Base-by-base conservation (phyloP, 345 rosid genomes). In the Hibiscus mutabilis region DNA sequence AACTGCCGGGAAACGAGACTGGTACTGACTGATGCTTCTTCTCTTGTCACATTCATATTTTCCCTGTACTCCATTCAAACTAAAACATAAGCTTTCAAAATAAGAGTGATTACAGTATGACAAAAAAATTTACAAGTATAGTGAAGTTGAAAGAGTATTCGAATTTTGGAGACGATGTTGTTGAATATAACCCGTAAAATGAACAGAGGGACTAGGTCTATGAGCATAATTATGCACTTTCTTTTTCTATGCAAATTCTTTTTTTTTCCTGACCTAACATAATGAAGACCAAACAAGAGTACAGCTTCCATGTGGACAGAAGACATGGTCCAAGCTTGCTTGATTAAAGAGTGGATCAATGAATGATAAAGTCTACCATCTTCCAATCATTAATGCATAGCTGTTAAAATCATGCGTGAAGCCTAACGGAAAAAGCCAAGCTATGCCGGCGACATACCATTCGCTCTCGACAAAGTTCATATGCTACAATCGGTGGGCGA, bases 21-120 rank as follows among this genome's bases (percentile, higher is more conserved):
- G 79, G 76, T 88, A 88, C 53, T 82, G 84, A 31, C 70, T 77
- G 73, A 90, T 75, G 79, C 63, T 85, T 76, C 84, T 79, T 79
- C 97, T 88, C 68, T 86, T 82, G 66, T 90, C 93, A 81, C 96
- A 92, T 6, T 89, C 92, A 81, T 88, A 86, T 76, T 84, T 86
- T 73, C 96, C 96, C 96, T 92, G 71, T 57, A 49, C 6, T 33
- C 33, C n/a, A n/a, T n/a, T n/a, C n/a, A n/a, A n/a, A n/a, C n/a
- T n/a, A n/a, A n/a, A n/a, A n/a, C n/a, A n/a, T n/a, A n/a, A n/a
- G n/a, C n/a, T n/a, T n/a, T n/a, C n/a, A n/a, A n/a, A n/a, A n/a
- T n/a, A n/a, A n/a, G n/a, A n/a, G n/a, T n/a, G n/a, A n/a, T n/a
- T n/a, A n/a, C n/a, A n/a, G n/a, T n/a, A n/a, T n/a, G n/a, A n/a